Conservation (phyloP, 192 early-diverging fungal genomes). For the Funneliformis geosporum region DNA sequence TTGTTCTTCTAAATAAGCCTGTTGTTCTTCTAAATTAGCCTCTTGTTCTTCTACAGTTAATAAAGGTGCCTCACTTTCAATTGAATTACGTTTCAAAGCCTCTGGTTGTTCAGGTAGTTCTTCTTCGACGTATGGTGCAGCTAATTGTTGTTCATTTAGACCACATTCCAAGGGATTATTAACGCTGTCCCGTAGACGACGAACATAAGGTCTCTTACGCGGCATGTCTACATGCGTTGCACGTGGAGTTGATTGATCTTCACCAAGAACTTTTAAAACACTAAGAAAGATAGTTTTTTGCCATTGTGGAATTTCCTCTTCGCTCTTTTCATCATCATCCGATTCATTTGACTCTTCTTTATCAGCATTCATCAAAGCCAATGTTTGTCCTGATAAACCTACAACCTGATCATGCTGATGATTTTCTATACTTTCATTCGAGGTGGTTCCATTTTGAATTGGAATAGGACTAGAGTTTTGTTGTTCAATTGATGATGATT, state of each 20-base stretch:
- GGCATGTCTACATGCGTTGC: background rate
- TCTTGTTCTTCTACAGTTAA: background rate
- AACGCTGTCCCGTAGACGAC: background rate
- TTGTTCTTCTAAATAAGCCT: no score
- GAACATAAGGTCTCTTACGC: background rate
- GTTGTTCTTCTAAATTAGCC: background rate
- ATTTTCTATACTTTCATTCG: background rate
- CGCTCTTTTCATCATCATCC: background rate
- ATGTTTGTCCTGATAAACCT: background rate
- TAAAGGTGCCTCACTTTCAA: background rate
- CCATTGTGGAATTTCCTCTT: background rate
- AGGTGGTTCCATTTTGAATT: background rate
- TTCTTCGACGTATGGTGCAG: constrained; percentile 26
- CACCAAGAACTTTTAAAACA: background rate
- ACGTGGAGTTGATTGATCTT: background rate
- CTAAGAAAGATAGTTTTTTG: background rate
- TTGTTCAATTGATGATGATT: background rate
- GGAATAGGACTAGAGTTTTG: background rate
- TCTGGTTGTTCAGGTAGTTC: constrained; percentile 16
- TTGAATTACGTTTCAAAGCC: background rate
- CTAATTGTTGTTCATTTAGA: background rate
- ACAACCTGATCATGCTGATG: background rate
- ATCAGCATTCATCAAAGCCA: background rate
- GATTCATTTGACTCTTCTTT: background rate
- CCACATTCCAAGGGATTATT: background rate